A percentile compares a stretch with the other conserved stretches of the same genome.
These are phyloP conservation scores for Schizophyllum amplum DNA, from an alignment of 1,284 basidiomycete genomes.

Conservation along the genomic window DNA sequence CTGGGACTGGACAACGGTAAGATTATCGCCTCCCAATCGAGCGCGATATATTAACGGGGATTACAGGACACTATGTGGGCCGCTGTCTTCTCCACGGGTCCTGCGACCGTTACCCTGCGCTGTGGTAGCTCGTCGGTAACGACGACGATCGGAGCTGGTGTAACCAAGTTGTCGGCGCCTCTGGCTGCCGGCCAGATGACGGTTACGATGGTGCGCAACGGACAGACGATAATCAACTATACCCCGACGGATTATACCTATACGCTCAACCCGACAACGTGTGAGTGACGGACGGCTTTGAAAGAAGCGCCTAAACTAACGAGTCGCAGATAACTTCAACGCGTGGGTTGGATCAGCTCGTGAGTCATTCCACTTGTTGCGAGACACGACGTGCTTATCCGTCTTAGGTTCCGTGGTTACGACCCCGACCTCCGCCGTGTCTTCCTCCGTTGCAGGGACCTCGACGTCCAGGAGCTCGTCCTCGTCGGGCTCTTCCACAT, in stretches of 20 bases:
- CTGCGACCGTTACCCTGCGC: constrained; percentile 36
- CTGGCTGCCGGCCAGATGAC: constrained; percentile 29
- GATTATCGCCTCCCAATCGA: constrained; percentile 3
- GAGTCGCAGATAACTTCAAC: constrained; percentile 31
- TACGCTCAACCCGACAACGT: constrained; percentile 22
- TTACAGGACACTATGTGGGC: constrained; percentile 38
- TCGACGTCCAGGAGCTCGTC: constrained; percentile 11
- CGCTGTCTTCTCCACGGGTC: constrained; percentile 39
- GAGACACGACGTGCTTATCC: no score
- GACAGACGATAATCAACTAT: constrained; percentile 25
- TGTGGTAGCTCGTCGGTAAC: constrained; percentile 25
- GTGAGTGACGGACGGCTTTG: constrained; percentile 17
- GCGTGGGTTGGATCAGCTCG: constrained; percentile 31
- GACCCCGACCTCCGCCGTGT: background rate
- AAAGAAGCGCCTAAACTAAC: background rate
- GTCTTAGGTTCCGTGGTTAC: background rate
- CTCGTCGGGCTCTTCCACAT: constrained; percentile 4
- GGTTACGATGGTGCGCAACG: constrained; percentile 27
- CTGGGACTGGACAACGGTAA: constrained; percentile 32
- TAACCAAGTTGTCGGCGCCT: background rate
- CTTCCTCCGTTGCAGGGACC: constrained; percentile 1
- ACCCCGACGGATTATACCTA: constrained; percentile 26
- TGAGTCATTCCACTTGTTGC: constrained; percentile 14
- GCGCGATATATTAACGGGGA: background rate
- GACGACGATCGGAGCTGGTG: constrained; percentile 9